Evolutionary conservation across 2,329 filamentous ascomycete genomes (phyloP).

Genomic region (Paraphaeosphaeria sporulosa): DNA sequence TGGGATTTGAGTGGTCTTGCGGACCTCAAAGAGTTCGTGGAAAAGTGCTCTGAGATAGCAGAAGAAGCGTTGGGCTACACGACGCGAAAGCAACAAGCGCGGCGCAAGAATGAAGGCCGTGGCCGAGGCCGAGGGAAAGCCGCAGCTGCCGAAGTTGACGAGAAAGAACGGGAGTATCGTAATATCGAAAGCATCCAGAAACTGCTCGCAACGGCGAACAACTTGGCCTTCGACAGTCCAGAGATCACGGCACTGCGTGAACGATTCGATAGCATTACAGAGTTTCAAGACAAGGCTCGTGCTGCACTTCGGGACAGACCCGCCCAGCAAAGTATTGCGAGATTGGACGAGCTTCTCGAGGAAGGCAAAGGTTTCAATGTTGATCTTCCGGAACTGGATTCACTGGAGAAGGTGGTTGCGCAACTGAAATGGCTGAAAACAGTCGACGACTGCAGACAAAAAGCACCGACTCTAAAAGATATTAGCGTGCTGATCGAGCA

Average conservation of each 20-base stretch:
- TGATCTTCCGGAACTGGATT: slow-evolving; percentile 87
- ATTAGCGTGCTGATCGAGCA: slow-evolving; percentile 81
- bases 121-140: slow-evolving; percentile 69
- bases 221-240: slow-evolving; percentile 89
- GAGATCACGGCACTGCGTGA: slow-evolving; percentile 88
- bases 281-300: slow-evolving; percentile 80
- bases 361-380: slow-evolving; percentile 88
- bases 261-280: slow-evolving; percentile 81
- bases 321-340: slow-evolving; percentile 63
- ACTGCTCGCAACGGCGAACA: slow-evolving; percentile 82
- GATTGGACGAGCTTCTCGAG: slow-evolving; percentile 92
- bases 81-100: slow-evolving; percentile 95
- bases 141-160: slow-evolving; percentile 74
- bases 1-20: slow-evolving; percentile 85
- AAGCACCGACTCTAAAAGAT: slow-evolving; percentile 75
- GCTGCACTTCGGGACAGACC: slow-evolving; percentile 69
- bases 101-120: slow-evolving; percentile 91
- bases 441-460: slow-evolving; percentile 69
- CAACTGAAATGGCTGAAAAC: slow-evolving; percentile 89
- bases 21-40: slow-evolving; percentile 86
- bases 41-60: slow-evolving; percentile 96
- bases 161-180: slow-evolving; percentile 82
- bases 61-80: slow-evolving; percentile 97
- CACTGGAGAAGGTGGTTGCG: slow-evolving; percentile 79
- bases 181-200: slow-evolving; percentile 89